phyloP scores from a whole-genome alignment of 257 asterid genomes.

The Forsythia suspensa region DNA sequence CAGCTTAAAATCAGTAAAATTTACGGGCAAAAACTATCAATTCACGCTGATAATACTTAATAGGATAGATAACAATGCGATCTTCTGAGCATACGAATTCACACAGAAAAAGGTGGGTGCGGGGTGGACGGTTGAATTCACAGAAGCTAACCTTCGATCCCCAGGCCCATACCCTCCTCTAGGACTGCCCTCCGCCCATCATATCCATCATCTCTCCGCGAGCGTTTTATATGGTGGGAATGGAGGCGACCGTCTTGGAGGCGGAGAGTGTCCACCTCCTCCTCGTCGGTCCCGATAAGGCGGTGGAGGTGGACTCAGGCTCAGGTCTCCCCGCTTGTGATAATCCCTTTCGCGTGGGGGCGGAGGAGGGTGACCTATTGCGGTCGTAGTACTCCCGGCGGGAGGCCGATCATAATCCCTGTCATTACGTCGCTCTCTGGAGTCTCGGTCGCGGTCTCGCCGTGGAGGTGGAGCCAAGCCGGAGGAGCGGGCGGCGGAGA shows the following conservation, averaged over 20 bases:
- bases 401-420: constrained; percentile 71
- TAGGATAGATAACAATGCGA: neutral
- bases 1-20: neutral
- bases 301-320: constrained; percentile 92
- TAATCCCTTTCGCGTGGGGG: constrained; percentile 57
- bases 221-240: constrained; percentile 68
- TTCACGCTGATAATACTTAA: neutral
- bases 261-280: constrained; percentile 74
- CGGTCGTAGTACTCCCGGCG: constrained; percentile 16
- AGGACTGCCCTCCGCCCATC: constrained; percentile 93
- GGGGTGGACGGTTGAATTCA: neutral
- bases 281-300: constrained; percentile 79
- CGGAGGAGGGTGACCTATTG: constrained; percentile 24
- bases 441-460: constrained; percentile 62
- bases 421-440: constrained; percentile 79
- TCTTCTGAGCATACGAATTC: neutral
- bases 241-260: constrained; percentile 62
- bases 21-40: neutral
- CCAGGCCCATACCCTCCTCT: constrained; percentile 88
- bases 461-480: constrained; percentile 42
- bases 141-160: constrained; percentile 70
- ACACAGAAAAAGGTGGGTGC: too few species aligned
- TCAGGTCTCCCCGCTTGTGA: constrained; percentile 69
- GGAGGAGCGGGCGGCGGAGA: constrained; percentile 51
- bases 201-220: constrained; percentile 68